Evolutionary conservation across 345 rosid species (phyloP).

Genomic region (Excoecaria agallocha): DNA sequence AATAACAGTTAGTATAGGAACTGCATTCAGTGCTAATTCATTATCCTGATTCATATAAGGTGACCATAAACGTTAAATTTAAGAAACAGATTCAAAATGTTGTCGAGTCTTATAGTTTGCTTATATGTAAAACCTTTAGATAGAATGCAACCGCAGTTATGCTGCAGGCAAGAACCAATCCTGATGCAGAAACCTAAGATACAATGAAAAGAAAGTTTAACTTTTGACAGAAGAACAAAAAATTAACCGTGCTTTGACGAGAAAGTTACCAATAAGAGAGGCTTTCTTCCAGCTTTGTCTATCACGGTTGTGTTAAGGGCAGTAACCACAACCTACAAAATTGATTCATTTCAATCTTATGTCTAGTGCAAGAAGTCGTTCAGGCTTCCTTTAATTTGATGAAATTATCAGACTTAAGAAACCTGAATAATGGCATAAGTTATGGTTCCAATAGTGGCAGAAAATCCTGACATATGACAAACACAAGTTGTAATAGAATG

Average conservation of each 20-base stretch:
- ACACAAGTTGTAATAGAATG: not conserved
- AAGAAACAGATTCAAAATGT: not conserved
- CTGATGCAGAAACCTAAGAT: conserved; percentile 67
- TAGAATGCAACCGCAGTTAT: conserved; percentile 63
- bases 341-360: not conserved
- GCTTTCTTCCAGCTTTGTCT: conserved; percentile 90
- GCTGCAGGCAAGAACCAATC: conserved; percentile 63
- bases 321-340: conserved; percentile 66
- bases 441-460: conserved; percentile 65
- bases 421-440: conserved; percentile 89
- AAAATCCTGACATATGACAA: conserved; percentile 53
- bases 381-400: conserved; percentile 10
- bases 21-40: conserved; percentile 57
- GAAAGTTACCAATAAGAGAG: conserved; percentile 58
- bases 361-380: conserved; percentile 7
- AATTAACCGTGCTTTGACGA: not conserved
- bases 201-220: conserved; percentile 10
- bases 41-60: conserved; percentile 43
- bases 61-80: not conserved
- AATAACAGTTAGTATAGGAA: conserved; percentile 66
- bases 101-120: conserved; percentile 4
- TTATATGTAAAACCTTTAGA: conserved; percentile 44
- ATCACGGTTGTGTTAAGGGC: conserved; percentile 57
- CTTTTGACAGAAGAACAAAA: not conserved
- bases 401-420: conserved; percentile 2